A percentile compares a stretch with the other conserved stretches of the same genome.
These are phyloP conservation scores for Yamadazyma olivae DNA, from an alignment of 805 yeast genomes.

Conservation along the genomic window DNA sequence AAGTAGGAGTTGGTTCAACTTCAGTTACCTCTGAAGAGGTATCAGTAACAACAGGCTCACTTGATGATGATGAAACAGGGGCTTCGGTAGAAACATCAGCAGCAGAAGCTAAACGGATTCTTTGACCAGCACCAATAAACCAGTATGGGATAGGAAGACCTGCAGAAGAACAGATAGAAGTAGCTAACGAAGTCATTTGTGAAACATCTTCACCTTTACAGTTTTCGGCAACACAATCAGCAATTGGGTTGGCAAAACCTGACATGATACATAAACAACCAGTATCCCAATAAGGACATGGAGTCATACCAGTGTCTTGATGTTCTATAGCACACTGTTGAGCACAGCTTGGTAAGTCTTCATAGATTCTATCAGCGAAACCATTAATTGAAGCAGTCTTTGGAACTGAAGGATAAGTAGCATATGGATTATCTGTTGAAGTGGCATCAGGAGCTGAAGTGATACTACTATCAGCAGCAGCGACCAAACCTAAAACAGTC, in stretches of 20 bases:
- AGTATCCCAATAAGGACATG: constrained; percentile 46
- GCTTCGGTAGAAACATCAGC: constrained; percentile 17
- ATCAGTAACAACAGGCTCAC: background rate
- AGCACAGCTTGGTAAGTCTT: constrained; percentile 40
- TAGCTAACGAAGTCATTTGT: constrained; percentile 26
- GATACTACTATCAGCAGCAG: constrained; percentile 1
- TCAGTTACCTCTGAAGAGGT: background rate
- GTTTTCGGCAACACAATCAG: constrained; percentile 34
- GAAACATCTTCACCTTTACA: constrained; percentile 32
- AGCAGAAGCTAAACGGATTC: constrained; percentile 21
- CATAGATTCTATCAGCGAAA: constrained; percentile 44
- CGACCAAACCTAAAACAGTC: constrained; percentile 1
- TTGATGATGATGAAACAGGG: constrained; percentile 1
- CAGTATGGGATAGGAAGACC: constrained; percentile 28
- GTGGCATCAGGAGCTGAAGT: constrained; percentile 5
- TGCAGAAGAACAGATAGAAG: constrained; percentile 30
- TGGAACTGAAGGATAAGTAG: constrained; percentile 44
- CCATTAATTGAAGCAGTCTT: constrained; percentile 47
- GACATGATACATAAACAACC: constrained; percentile 45
- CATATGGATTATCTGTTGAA: constrained; percentile 20
- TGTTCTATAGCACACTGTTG: constrained; percentile 30
- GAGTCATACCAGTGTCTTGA: constrained; percentile 31
- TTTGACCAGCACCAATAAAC: constrained; percentile 33
- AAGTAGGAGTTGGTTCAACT: background rate
- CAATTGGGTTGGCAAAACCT: constrained; percentile 26